A percentile compares a stretch with the other conserved stretches of the same genome.
phyloP scores from a whole-genome alignment of 306 rosid genomes.

The Corylus avellana region DNA sequence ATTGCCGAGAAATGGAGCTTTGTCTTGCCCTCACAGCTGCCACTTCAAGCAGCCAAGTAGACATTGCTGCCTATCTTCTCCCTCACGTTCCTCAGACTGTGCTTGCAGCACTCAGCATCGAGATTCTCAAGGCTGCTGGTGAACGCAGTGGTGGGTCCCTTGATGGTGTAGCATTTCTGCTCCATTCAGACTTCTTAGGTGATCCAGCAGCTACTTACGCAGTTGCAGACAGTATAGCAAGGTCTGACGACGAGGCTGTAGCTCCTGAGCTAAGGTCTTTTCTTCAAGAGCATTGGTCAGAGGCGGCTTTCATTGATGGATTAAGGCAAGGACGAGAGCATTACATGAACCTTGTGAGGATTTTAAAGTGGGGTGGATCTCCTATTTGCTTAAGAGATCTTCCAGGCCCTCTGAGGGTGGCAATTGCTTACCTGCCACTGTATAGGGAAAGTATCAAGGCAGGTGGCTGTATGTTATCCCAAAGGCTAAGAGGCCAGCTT shows the following conservation, averaged over 20 bases:
- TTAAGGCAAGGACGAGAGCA: constrained; percentile 63
- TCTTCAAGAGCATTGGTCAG: constrained; percentile 81
- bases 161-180: constrained; percentile 84
- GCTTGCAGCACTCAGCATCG: constrained; percentile 73
- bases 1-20: constrained; percentile 89
- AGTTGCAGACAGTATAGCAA: constrained; percentile 76
- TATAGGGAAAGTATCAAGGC: constrained; percentile 73
- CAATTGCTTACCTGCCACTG: constrained; percentile 80
- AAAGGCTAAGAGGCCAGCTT: constrained; percentile 77
- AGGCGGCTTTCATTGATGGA: constrained; percentile 66
- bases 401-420: constrained; percentile 65
- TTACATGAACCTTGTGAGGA: constrained; percentile 65
- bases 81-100: constrained; percentile 84
- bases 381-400: constrained; percentile 80
- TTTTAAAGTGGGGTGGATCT: constrained; percentile 72
- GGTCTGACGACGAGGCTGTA: constrained; percentile 65
- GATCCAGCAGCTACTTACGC: constrained; percentile 83
- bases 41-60: constrained; percentile 87
- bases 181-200: constrained; percentile 76
- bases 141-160: constrained; percentile 83
- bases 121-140: constrained; percentile 88
- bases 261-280: constrained; percentile 70
- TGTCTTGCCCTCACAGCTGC: constrained; percentile 95
- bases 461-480: constrained; percentile 72
- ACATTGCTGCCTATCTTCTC: constrained; percentile 70